phyloP scores from a whole-genome alignment of 2,329 filamentous ascomycete species.

The Metarhizium rileyi region DNA sequence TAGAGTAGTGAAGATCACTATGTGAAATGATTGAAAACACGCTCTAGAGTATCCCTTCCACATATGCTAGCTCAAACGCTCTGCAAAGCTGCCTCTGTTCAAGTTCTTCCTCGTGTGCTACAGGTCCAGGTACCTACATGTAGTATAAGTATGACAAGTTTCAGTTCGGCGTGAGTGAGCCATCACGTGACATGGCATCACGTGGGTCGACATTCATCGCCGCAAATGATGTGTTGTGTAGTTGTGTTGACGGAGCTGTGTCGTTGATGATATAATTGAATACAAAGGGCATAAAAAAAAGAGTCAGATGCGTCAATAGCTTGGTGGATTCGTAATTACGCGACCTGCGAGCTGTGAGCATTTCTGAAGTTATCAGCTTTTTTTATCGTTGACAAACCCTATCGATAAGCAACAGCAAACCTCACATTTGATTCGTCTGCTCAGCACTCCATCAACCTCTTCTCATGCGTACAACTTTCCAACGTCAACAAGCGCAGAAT shows the following conservation, averaged over 20 bases:
- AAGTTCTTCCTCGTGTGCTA: too few species aligned
- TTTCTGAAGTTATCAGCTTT: background rate
- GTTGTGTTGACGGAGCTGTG: too few species aligned
- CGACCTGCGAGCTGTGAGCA: background rate
- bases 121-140: too few species aligned
- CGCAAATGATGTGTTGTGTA: background rate
- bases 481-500: conserved; percentile 5
- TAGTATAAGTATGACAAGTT: too few species aligned
- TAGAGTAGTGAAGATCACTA: too few species aligned
- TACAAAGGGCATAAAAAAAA: background rate
- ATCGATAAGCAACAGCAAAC: conserved; percentile 23
- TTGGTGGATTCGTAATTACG: background rate
- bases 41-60: too few species aligned
- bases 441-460: conserved; percentile 12
- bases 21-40: too few species aligned
- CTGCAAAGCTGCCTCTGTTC: too few species aligned
- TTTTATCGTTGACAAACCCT: conserved; percentile 5
- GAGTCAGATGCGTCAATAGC: background rate
- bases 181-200: background rate
- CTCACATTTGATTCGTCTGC: conserved; percentile 14
- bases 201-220: background rate
- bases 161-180: background rate
- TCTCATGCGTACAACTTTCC: background rate
- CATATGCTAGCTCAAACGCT: too few species aligned
- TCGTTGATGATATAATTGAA: background rate